Evolutionary conservation across 2,329 filamentous ascomycete species (phyloP), one percentile per base, ranked within the genome.

Genomic region (Penicillium concentricum): DNA sequence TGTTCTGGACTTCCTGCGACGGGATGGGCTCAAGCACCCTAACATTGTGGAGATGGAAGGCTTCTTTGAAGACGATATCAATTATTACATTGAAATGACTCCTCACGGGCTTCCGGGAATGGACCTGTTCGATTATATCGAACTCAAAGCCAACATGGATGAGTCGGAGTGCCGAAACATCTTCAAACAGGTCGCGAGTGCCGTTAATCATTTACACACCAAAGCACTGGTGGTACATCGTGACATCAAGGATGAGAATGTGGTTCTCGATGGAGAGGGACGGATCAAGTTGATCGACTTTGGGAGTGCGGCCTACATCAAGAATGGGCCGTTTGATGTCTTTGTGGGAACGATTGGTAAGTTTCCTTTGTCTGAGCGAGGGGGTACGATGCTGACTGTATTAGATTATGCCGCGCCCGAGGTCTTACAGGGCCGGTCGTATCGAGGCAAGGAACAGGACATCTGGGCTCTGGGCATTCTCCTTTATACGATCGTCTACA

Each of bases 71-170:
- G 79, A 81, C 35, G 78, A 81, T 54, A 64, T 79, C 64, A 97
- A 99, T 71, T 99, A 99, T 77, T 99, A 99, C 75, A 99, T 99
- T 66, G 94, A 97, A 74, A 99, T 97, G 75, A 83, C 90, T 15
- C 94, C 94, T 0, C 94, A 97, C 68, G 94, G 94, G 1, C 81
- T 97, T 37, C 94, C 94, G 0, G 94, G 94, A 13, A 97, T 99
- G 92, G 94, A 99, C 73, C 82, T 99, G 2, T 99, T 99, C 69
- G 94, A 99, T 76, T 99, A 99, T 74, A 99, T 99, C 64, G 94
- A 99, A 74, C 83, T 99, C 52, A 88, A 93, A 26, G 87, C 92
- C 44, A 97, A 93, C 68, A 99, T 99, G 94, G 91, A 96, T 51
- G 94, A 99, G 76, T 81, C 84, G 8, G 94, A 99, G 73, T 96